A percentile compares a stretch with the other conserved stretches of the same genome.
Evolutionary conservation across 768 basidiomycete species (phyloP).

Genomic region (Strobilomyces dryophilus): DNA sequence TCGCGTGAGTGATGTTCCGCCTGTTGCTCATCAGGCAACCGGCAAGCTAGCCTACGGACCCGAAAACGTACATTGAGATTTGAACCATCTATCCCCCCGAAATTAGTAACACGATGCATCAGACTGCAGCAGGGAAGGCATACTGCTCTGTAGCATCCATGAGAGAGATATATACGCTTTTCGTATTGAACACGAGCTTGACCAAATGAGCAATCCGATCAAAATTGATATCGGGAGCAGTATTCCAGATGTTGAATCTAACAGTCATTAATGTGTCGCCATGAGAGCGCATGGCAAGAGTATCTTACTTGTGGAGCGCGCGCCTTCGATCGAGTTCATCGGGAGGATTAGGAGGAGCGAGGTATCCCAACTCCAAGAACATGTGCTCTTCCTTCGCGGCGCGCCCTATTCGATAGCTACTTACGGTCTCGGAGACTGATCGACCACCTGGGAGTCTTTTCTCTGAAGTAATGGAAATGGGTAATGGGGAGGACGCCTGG

Average conservation of each 20-base stretch:
- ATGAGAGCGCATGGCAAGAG: neutral
- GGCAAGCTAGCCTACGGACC: neutral
- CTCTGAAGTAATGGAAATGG: conserved; percentile 36
- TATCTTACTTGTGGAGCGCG: conserved; percentile 75
- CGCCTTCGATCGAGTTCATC: conserved; percentile 79
- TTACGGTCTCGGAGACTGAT: conserved; percentile 31
- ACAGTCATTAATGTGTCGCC: neutral
- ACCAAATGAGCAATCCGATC: conserved; percentile 91
- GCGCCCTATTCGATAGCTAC: conserved; percentile 38
- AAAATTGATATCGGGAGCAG: conserved; percentile 83
- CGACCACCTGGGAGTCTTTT: conserved; percentile 31
- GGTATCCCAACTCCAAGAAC: conserved; percentile 60
- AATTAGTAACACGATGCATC: conserved; percentile 8
- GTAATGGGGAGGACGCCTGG: conserved; percentile 63
- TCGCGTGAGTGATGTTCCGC: conserved; percentile 42
- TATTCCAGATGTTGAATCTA: conserved; percentile 89
- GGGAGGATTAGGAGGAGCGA: conserved; percentile 79
- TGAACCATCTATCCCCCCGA: conserved; percentile 64
- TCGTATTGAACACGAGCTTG: conserved; percentile 89
- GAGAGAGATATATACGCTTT: conserved; percentile 76
- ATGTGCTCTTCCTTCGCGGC: conserved; percentile 65
- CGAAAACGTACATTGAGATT: conserved; percentile 68
- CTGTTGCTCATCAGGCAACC: conserved; percentile 25
- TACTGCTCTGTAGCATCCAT: conserved; percentile 85
- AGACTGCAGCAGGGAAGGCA: conserved; percentile 25